These are phyloP conservation scores for Geum urbanum DNA, from an alignment of 306 rosid genomes.

Conservation along the genomic window DNA sequence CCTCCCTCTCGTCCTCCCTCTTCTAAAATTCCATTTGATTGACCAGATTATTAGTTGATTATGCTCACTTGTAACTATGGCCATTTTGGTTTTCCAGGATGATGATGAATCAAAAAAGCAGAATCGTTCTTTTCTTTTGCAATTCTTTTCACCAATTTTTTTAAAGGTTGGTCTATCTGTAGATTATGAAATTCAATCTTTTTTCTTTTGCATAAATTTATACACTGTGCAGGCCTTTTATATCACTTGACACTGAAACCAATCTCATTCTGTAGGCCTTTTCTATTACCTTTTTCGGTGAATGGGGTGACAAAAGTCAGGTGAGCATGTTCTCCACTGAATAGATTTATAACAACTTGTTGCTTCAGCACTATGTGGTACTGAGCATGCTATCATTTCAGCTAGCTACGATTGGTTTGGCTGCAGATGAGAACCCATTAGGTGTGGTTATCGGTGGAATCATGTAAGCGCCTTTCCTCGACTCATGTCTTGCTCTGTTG, in stretches of 20 bases:
- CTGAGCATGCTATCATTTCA: constrained; percentile 40
- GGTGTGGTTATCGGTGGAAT: constrained; percentile 98
- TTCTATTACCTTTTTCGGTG: constrained; percentile 93
- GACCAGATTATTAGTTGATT: not conserved
- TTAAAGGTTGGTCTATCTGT: constrained; percentile 51
- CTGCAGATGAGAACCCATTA: constrained; percentile 87
- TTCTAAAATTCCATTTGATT: not conserved
- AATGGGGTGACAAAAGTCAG: constrained; percentile 99
- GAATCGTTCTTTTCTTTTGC: constrained; percentile 51
- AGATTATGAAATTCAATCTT: constrained; percentile 13
- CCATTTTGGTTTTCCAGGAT: constrained; percentile 40
- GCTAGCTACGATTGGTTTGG: constrained; percentile 92
- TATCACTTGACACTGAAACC: constrained; percentile 36
- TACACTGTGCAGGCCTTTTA: constrained; percentile 64
- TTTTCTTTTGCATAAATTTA: constrained; percentile 9
- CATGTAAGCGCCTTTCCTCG: constrained; percentile 45
- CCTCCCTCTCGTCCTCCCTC: not conserved
- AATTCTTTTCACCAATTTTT: constrained; percentile 73
- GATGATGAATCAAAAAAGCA: constrained; percentile 60
- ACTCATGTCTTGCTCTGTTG: not conserved
- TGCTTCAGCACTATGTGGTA: constrained; percentile 14
- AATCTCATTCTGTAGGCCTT: constrained; percentile 58
- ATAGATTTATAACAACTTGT: not conserved
- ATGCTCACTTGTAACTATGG: not conserved
- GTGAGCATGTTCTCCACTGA: constrained; percentile 38